Conservation (phyloP, 2,329 filamentous ascomycete genomes). For the Plenodomus biglobosus region DNA sequence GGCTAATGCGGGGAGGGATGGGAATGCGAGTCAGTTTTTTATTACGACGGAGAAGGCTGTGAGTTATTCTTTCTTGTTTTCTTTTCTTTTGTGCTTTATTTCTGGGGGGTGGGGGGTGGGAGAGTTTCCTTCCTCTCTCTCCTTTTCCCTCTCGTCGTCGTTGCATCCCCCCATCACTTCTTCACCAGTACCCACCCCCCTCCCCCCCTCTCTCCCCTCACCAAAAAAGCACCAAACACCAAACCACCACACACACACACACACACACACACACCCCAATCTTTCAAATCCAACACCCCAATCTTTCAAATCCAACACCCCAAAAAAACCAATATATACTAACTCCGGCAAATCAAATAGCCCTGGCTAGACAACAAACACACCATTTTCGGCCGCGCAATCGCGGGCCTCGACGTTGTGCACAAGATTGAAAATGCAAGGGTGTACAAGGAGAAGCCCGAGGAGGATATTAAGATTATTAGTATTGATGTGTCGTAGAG, state of each 20-base stretch:
- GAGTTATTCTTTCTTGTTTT: slow-evolving; percentile 43
- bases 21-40: slow-evolving; percentile 96
- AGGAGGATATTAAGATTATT: slow-evolving; percentile 96
- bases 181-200: too few species aligned
- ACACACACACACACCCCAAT: too few species aligned
- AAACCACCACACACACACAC: too few species aligned
- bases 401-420: slow-evolving; percentile 89
- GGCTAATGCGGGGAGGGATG: slow-evolving; percentile 95
- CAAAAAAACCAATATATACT: too few species aligned
- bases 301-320: too few species aligned
- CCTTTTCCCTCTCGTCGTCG: too few species aligned
- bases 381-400: slow-evolving; percentile 89
- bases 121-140: too few species aligned
- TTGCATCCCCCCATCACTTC: too few species aligned
- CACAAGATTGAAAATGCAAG: slow-evolving; percentile 92
- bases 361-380: slow-evolving; percentile 96
- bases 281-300: too few species aligned
- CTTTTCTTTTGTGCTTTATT: not conserved
- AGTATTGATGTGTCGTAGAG: slow-evolving; percentile 62
- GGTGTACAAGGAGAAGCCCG: slow-evolving; percentile 88
- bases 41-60: slow-evolving; percentile 96
- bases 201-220: too few species aligned
- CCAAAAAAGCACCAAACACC: too few species aligned
- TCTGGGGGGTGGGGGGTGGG: too few species aligned
- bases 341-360: slow-evolving; percentile 48